phyloP scores from a whole-genome alignment of 2,329 filamentous ascomycete species.

The Ceratocystis huliohia region DNA sequence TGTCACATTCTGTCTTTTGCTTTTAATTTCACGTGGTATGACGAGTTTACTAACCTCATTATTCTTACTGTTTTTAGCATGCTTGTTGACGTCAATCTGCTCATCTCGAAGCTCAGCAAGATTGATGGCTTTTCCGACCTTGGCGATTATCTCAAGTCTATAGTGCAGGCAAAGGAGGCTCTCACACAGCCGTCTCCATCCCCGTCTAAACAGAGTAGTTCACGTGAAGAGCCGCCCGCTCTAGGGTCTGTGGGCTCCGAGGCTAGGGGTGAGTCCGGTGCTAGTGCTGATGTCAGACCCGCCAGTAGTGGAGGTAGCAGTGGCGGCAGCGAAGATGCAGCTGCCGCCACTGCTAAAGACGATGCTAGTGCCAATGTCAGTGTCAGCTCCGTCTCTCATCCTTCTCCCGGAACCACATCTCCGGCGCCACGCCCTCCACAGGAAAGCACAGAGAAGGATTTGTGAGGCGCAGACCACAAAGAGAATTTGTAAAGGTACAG shows the following conservation, averaged over 20 bases:
- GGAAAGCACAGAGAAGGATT: not conserved
- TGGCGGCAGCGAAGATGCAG: not conserved
- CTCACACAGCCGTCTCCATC: constrained; percentile 23
- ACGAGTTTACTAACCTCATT: constrained; percentile 13
- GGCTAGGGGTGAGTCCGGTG: not conserved
- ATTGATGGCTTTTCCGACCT: constrained; percentile 68
- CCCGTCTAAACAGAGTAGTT: constrained; percentile 7
- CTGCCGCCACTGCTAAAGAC: not conserved
- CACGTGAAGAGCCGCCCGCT: not conserved
- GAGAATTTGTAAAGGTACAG: too few relatives aligned
- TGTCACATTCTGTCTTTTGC: not conserved
- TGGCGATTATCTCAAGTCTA: constrained; percentile 53
- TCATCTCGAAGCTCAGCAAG: constrained; percentile 57
- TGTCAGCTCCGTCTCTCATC: not conserved
- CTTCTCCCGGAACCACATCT: constrained; percentile 4
- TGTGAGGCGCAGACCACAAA: not conserved
- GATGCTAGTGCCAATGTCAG: not conserved
- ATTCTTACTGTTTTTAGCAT: constrained; percentile 42
- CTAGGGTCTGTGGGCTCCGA: not conserved
- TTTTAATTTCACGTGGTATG: not conserved
- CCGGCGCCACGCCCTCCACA: not conserved
- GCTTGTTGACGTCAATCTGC: constrained; percentile 60
- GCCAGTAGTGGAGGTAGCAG: not conserved
- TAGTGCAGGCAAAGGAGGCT: constrained; percentile 48
- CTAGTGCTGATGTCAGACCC: not conserved